Base-by-base conservation (phyloP, 2,329 filamentous ascomycete species). In the Purpureocillium takamizusanense region DNA sequence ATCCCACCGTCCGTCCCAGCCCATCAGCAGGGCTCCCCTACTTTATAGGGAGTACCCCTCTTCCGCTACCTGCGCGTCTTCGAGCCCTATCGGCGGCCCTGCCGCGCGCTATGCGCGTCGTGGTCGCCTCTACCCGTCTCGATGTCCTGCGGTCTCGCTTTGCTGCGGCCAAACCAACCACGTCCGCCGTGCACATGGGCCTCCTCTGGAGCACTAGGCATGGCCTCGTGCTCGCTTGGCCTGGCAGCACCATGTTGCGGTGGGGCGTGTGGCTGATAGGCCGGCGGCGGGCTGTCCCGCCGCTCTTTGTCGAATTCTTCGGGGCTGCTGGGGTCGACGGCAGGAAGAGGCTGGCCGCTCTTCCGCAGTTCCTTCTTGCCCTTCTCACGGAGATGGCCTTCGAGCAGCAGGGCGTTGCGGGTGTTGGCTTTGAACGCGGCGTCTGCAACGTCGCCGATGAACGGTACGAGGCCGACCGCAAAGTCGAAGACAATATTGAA, bases 401-500 rank as follows among this genome's bases (percentile, higher is more conserved):
- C 83, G 13, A 86, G 65, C 2, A 86, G 58, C 28, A 82, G 72
- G 5, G 83, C 78, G 50, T 90, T 92, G 51, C 78, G 78, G 15
- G 81, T 86, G 53, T 90, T 92, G 54, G 80, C 81, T 43, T 83
- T 80, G 62, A 82, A 82, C 3, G 77, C 58, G 6, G 83, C 82
- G 52, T 92, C 86, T 30, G 71, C 74, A 3, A 90, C 42, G 51
- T 90, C 86, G n/a, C 86, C 86, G 1, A 87, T 45, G 44, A 90
- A 76, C 0, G 86, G 86, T 1, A 90, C 67, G 3, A 92, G 63
- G 6, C 86, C 86, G 27, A 89, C 67, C 29, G 73, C 56, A 49
- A 92, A 86, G 54, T 94, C 86, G 31, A 89, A 42, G 4, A 72
- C 51, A 40, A 95, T 76, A 61, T 95, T 94, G 53, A 88, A 61